Evolutionary conservation across 1,284 basidiomycete species (phyloP).

Genomic region (Xerocomus amazonicus): DNA sequence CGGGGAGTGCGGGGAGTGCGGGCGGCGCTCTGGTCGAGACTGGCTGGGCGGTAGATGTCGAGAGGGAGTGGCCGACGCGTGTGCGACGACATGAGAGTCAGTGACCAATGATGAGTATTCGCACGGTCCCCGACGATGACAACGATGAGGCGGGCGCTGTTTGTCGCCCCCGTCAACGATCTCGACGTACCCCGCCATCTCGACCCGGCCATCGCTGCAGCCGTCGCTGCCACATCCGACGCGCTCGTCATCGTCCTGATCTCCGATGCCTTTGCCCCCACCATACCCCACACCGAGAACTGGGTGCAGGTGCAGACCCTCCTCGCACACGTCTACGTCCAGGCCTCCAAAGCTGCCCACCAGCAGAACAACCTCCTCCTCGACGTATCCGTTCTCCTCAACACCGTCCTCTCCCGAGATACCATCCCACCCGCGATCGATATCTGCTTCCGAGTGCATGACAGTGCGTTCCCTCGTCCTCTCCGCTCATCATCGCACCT

Average conservation of each 20-base stretch:
- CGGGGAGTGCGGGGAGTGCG: conserved; percentile 1
- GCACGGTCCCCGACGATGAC: conserved; percentile 14
- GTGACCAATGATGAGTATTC: conserved; percentile 7
- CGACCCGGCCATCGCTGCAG: conserved; percentile 47
- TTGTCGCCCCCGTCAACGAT: conserved; percentile 50
- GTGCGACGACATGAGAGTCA: neutral
- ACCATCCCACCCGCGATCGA: conserved; percentile 41
- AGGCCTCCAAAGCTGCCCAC: conserved; percentile 67
- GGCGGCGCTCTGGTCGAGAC: conserved; percentile 18
- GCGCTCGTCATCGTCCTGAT: conserved; percentile 61
- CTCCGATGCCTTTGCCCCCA: conserved; percentile 48
- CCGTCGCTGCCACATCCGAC: conserved; percentile 42
- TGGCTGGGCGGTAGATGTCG: conserved; percentile 13
- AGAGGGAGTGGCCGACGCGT: neutral
- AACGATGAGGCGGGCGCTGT: conserved; percentile 32
- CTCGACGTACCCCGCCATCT: conserved; percentile 54
- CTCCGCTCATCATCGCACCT: neutral
- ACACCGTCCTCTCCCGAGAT: conserved; percentile 42
- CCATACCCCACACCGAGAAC: conserved; percentile 39
- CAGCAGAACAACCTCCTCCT: conserved; percentile 62
- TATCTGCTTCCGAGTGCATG: conserved; percentile 48
- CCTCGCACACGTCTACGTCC: conserved; percentile 71
- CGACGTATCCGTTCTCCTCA: conserved; percentile 65
- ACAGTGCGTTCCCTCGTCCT: conserved; percentile 36
- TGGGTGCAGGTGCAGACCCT: conserved; percentile 65